These are phyloP conservation scores for Aplosporella prunicola DNA, from an alignment of 2,329 filamentous ascomycete genomes.

Conservation along the genomic window DNA sequence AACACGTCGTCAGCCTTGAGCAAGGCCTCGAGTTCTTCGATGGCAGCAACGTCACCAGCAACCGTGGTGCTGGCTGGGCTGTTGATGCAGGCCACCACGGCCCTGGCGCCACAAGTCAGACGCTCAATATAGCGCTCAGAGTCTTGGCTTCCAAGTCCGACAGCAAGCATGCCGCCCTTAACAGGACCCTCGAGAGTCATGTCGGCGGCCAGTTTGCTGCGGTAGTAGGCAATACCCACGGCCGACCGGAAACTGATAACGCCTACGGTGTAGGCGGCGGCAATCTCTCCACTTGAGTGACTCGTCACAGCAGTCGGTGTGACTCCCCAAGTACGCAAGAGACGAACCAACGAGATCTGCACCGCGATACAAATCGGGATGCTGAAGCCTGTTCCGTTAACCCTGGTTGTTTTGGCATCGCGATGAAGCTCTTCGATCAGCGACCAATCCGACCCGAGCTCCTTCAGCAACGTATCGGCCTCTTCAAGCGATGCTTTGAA, in stretches of 20 bases:
- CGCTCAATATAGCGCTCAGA: neutral
- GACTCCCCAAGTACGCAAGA: conserved; percentile 19
- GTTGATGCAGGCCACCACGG: conserved; percentile 27
- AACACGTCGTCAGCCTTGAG: conserved; percentile 30
- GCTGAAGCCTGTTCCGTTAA: conserved; percentile 16
- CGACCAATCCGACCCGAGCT: conserved; percentile 12
- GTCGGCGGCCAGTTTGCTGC: conserved; percentile 2
- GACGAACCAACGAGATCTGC: conserved; percentile 20
- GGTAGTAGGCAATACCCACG: conserved; percentile 19
- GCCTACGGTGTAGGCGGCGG: conserved; percentile 18
- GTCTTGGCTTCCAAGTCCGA: conserved; percentile 4
- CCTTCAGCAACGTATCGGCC: conserved; percentile 11
- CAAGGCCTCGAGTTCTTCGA: conserved; percentile 21
- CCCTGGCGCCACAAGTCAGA: neutral
- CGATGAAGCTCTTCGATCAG: conserved; percentile 18
- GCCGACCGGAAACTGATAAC: conserved; percentile 15
- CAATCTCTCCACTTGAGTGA: conserved; percentile 24
- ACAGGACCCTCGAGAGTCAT: conserved; percentile 8
- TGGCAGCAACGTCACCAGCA: conserved; percentile 32
- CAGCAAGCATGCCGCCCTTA: conserved; percentile 8
- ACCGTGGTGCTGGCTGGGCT: conserved; percentile 34
- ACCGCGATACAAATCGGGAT: conserved; percentile 19
- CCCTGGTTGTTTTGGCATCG: conserved; percentile 13
- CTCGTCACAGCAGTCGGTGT: conserved; percentile 18
- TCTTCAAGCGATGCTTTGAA: conserved; percentile 5